Evolutionary conservation across 176 grass and related monocot genomes (phyloP).

Genomic region (sorghum (Sorghum bicolor)): Sorghum_bicolor_NCBIv3 NC_012875.2:61144001-61144500

Average conservation of each 20-base stretch:
- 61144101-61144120: neutral
- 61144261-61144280: constrained; percentile 74
- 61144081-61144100: neutral
- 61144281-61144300: constrained; percentile 80
- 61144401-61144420: constrained; percentile 38
- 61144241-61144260: constrained; percentile 63
- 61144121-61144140: neutral
- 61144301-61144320: constrained; percentile 69
- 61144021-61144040: constrained; percentile 57
- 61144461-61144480: neutral
- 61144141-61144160: neutral
- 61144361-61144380: constrained; percentile 52
- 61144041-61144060: neutral
- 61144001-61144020: constrained; percentile 77
- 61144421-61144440: neutral
- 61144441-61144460: neutral
- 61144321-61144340: constrained; percentile 65
- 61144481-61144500: neutral
- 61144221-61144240: constrained; percentile 75
- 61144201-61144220: neutral
- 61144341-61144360: constrained; percentile 85
- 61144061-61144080: neutral
- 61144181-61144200: neutral
- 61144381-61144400: constrained; percentile 74
- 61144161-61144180: constrained; percentile 3